These are phyloP conservation scores for Ceriops decandra DNA, from an alignment of 345 rosid species.

Conservation along the genomic window DNA sequence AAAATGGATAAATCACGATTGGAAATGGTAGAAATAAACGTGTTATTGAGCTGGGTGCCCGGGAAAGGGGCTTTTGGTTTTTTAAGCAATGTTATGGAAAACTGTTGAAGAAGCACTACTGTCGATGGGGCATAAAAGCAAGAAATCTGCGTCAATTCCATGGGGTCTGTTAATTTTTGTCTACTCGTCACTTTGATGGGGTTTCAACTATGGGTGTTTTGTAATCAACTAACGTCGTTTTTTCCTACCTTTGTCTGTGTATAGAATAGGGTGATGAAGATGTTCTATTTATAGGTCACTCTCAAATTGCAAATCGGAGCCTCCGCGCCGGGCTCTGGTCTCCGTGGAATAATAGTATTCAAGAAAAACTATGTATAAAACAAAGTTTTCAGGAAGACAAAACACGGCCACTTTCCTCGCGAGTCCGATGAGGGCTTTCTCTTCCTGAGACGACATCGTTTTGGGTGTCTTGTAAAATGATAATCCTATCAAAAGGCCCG, in stretches of 20 bases:
- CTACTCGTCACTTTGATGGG: not conserved
- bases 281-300: not conserved
- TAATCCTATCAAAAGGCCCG: no score
- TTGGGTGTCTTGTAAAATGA: no score
- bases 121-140: no score
- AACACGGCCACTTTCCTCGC: not conserved
- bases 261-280: not conserved
- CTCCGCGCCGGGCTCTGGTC: not conserved
- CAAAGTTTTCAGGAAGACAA: not conserved
- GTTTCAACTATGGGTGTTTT: conserved; percentile 4
- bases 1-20: no score
- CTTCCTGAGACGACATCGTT: no score
- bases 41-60: no score
- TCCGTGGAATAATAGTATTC: not conserved
- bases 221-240: not conserved
- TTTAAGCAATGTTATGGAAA: no score
- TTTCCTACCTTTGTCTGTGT: no score
- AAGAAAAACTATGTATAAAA: no score
- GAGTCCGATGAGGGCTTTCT: not conserved
- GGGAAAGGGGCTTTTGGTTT: no score
- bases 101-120: no score
- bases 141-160: not conserved
- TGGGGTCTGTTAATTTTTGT: not conserved
- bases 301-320: not conserved
- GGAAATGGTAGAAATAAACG: no score